Conservation (phyloP, 2,329 filamentous ascomycete genomes). For the Immersiporthe knoxdaviesiana region DNA sequence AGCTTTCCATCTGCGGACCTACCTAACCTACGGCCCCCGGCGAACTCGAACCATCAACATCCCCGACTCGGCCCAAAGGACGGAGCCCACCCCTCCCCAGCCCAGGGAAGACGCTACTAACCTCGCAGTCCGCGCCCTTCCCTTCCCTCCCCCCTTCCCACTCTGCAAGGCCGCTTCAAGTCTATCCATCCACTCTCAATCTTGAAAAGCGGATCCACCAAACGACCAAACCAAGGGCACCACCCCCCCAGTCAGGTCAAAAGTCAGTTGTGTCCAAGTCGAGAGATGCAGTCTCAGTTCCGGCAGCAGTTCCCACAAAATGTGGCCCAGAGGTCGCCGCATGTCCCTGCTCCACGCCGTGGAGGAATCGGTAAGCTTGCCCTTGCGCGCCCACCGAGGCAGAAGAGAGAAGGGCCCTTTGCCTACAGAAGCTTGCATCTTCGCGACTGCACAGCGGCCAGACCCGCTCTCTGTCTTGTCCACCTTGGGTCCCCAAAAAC, state of each 20-base stretch:
- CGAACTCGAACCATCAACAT: background rate
- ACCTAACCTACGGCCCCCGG: background rate
- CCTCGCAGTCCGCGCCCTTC: background rate
- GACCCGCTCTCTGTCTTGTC: background rate
- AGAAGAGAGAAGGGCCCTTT: background rate
- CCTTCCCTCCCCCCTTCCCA: background rate
- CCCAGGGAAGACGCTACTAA: background rate
- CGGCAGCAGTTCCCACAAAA: constrained; percentile 54
- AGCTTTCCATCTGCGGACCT: background rate
- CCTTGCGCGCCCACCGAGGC: background rate
- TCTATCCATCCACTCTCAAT: constrained; percentile 6
- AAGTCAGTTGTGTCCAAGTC: constrained; percentile 23
- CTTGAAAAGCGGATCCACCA: constrained; percentile 19
- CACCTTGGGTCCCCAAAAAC: background rate
- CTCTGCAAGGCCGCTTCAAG: background rate
- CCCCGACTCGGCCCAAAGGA: background rate
- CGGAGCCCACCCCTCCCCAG: background rate
- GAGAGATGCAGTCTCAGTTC: constrained; percentile 58
- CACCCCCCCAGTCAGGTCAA: background rate
- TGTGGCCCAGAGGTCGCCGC: constrained; percentile 53
- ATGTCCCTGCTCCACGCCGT: constrained; percentile 52
- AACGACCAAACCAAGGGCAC: too few species aligned
- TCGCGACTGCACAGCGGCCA: constrained; percentile 9
- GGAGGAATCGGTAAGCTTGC: constrained; percentile 54
- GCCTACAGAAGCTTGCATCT: background rate